Base-by-base conservation (phyloP, 2,329 filamentous ascomycete genomes). In the Apiospora pterosperma region DNA sequence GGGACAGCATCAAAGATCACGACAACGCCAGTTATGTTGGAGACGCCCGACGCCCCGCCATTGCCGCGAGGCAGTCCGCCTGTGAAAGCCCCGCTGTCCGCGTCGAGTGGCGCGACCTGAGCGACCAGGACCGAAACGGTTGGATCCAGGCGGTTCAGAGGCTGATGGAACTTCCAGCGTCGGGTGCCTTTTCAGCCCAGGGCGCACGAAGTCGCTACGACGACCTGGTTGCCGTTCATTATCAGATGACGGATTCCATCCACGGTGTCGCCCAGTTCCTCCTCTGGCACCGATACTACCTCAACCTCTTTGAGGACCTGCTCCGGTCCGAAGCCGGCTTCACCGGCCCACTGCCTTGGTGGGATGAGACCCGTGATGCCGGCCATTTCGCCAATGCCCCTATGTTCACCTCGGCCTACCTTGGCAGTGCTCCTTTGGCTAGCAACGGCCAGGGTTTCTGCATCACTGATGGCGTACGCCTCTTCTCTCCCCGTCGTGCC, bases 231-330 rank as follows among this genome's bases (percentile, higher is more conserved):
- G 75, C 76, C 41, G 75, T 76, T 5, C 78, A 80, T 69, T 75
- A 76, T 65, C 71, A 72, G 42, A 70, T 75, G 63, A 77, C 75
- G 4, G 65, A 67, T n/a, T 42, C 44, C 14, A 74, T 76, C 38
- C 75, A 78, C 69, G 75, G 71, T 67, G 69, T 70, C 7, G 74
- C 71, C 62, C 69, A 75, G 36, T 80, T 81, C 71, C 71, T 80
- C 2, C 71, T 75, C 19, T 80, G 77, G 76, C 79, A 80, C 71
- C 73, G 78, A 25, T 77, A 76, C 69, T 79, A 76, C 68, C 67
- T 78, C 31, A 69, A 69, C 64, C 68, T 74, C 4, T 77, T 78
- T 67, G 77, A 80, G 70, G 42, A 55, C 39, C 60, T 62, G 16
- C 28, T 62, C 38, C 60, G 48, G 42, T 38, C 48, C 42, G 78